phyloP scores from a whole-genome alignment of 73 alveolate genomes.

The Paramecium sonneborni region DNA sequence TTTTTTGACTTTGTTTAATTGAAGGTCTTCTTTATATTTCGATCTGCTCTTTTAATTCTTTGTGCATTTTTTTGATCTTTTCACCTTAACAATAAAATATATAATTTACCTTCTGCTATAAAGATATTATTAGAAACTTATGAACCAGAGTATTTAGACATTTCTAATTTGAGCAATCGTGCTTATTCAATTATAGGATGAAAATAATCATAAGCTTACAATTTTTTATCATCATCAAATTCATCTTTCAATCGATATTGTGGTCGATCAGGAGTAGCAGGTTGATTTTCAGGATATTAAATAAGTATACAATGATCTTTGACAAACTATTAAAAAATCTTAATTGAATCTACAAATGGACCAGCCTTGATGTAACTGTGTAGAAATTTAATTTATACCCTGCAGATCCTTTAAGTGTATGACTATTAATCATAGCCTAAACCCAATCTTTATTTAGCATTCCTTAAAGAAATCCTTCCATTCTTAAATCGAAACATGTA shows the following conservation, averaged over 20 bases:
- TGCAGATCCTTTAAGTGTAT: conserved; percentile 46
- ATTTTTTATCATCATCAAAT: conserved; percentile 18
- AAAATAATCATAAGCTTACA: conserved; percentile 26
- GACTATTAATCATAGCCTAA: neutral
- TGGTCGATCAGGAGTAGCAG: conserved; percentile 15
- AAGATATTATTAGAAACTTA: neutral
- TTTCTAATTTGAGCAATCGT: neutral
- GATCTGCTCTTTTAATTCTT: neutral
- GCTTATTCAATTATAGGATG: conserved; percentile 35
- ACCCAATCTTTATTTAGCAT: conserved; percentile 53
- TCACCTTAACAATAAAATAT: neutral
- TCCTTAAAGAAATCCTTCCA: neutral
- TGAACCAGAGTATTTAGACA: conserved; percentile 37
- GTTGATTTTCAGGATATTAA: neutral
- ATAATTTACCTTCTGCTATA: neutral
- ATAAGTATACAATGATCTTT: conserved; percentile 30
- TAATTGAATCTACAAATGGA: neutral
- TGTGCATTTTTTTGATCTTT: neutral
- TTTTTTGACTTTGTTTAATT: neutral
- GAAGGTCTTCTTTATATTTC: neutral
- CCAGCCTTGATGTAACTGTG: conserved; percentile 25
- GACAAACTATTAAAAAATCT: conserved; percentile 1
- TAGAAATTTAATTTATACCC: conserved; percentile 12
- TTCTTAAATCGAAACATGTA: conserved; percentile 18
- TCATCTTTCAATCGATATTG: neutral